These are phyloP conservation scores for Sporothrix globosa DNA, from an alignment of 2,329 filamentous ascomycete species.

Conservation along the genomic window DNA sequence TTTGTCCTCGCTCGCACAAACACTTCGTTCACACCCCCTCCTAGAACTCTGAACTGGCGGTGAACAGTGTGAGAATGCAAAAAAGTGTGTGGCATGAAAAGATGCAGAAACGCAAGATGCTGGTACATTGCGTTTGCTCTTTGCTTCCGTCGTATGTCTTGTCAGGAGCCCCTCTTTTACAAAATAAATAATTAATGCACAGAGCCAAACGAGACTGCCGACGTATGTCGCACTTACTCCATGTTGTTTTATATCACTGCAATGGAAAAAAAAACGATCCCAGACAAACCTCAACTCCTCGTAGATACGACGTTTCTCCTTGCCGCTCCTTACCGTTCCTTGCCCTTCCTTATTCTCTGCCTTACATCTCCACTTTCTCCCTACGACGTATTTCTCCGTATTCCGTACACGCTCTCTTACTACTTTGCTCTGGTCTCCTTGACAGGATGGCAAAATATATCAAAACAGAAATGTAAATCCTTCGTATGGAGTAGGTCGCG, in stretches of 20 bases:
- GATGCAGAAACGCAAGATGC: constrained; percentile 16
- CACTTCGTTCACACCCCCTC: neutral
- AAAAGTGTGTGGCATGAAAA: neutral
- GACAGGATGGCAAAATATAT: neutral
- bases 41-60: constrained; percentile 1
- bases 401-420: neutral
- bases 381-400: neutral
- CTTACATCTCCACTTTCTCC: neutral
- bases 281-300: constrained; percentile 1
- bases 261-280: neutral
- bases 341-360: neutral
- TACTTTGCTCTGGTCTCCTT: neutral
- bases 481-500: neutral
- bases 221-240: too few relatives aligned
- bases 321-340: too few relatives aligned
- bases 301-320: constrained; percentile 20
- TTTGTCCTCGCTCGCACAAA: neutral
- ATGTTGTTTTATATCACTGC: too few relatives aligned
- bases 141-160: neutral
- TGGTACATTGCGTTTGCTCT: neutral
- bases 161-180: neutral
- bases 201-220: too few relatives aligned
- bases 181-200: neutral
- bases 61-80: neutral
- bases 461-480: neutral